These are phyloP conservation scores for Phymatotrichopsis omnivora DNA, from an alignment of 2,329 filamentous ascomycete genomes.

Conservation along the genomic window DNA sequence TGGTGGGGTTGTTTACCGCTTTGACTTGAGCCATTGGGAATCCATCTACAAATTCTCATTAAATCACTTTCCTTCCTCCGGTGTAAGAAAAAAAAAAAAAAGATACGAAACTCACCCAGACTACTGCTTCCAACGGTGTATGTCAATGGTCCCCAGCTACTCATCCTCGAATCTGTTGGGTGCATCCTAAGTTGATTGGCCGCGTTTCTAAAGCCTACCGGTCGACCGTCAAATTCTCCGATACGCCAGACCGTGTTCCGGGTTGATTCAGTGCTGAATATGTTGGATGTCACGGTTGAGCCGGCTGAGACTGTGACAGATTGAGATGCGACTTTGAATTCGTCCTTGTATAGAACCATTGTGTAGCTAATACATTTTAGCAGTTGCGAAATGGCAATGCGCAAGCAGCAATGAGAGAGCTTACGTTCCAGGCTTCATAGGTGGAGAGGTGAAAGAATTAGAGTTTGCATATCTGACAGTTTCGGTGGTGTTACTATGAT, in stretches of 20 bases:
- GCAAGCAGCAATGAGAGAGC: too few species aligned
- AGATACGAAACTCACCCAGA: slow-evolving; percentile 38
- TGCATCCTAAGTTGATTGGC: slow-evolving; percentile 60
- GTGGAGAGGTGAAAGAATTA: slow-evolving; percentile 49
- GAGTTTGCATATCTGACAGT: slow-evolving; percentile 34
- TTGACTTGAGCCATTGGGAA: slow-evolving; percentile 60
- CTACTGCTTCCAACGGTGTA: slow-evolving; percentile 51
- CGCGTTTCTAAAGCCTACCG: slow-evolving; percentile 55
- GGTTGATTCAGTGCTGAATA: slow-evolving; percentile 42
- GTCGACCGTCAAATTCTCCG: slow-evolving; percentile 55
- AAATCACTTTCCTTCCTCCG: background rate
- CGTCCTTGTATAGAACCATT: slow-evolving; percentile 53
- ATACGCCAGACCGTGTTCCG: slow-evolving; percentile 50
- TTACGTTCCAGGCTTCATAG: slow-evolving; percentile 54
- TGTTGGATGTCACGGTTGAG: slow-evolving; percentile 41
- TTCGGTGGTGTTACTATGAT: background rate
- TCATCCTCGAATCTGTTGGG: slow-evolving; percentile 54
- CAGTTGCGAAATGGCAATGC: background rate
- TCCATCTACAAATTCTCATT: background rate
- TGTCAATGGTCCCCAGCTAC: slow-evolving; percentile 49
- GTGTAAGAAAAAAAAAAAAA: too few species aligned
- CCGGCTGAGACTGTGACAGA: slow-evolving; percentile 44
- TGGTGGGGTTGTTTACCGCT: slow-evolving; percentile 48
- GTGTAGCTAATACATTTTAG: slow-evolving; percentile 41
- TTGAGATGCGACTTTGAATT: slow-evolving; percentile 45